Base-by-base conservation (phyloP, 305 asterid genomes). In the Fraxinus latifolia region DNA sequence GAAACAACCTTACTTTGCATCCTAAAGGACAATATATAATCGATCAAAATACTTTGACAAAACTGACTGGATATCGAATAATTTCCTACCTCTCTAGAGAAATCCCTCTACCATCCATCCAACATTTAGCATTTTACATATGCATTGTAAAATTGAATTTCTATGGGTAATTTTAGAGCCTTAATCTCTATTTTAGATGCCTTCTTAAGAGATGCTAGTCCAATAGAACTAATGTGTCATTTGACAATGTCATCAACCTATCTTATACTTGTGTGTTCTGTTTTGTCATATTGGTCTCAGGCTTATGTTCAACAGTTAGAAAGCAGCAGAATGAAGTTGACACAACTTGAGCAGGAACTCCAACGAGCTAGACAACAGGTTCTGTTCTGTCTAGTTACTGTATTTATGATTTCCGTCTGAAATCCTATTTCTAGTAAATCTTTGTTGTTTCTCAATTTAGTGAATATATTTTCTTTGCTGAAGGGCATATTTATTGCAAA, bases 331-430 rank as follows among this genome's bases (percentile, higher is more conserved):
- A 93, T 94, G 98, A 94, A 94, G 88, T 82, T 94, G 89, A 91
- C 97, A 32, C 97, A 93, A 84, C 98, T 94, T 82, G 98, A 94
- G 86, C 98, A 94, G 83, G 98, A 94, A 87, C 94, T 94, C 82
- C 98, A 94, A 87, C 90, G 98, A 84, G 98, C 98, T 77, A 87
- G 98, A 77, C 98, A 94, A 84, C 98, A 94, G 97, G 98, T 93
- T 83, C 55, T 39, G 25, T 71, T 50, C 78, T 80, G 53, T 37
- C 32, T 74, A 53, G 74, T 60, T 75, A 15, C 17, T 70, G 11
- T 39, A 33, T 74, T 21, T 25, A 4, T 47, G 71, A 19, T 34
- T 74, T 34, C 62, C 77, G 21, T 34, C 19, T 12, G 62, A 67
- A 72, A 70, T 79, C 72, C 27, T 15, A 53, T 85, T 82, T 74